Percentiles rank a stretch among this genome's conserved stretches.
phyloP scores from a whole-genome alignment of 2,329 filamentous ascomycete genomes.

The Nemania abortiva region DNA sequence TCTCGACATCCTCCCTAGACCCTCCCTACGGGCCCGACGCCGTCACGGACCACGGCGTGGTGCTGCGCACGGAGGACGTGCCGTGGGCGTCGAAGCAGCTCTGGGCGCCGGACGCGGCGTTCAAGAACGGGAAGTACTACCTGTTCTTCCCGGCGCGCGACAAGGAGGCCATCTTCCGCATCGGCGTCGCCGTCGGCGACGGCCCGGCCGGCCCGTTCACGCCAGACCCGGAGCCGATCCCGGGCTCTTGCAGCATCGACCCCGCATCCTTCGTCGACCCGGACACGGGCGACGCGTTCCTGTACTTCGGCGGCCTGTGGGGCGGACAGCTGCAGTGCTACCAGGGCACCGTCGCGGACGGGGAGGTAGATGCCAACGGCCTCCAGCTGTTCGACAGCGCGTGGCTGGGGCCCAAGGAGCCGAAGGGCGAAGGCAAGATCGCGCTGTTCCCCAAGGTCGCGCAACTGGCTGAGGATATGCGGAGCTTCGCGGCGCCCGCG shows the following conservation, averaged over 20 bases:
- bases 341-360: slow-evolving; percentile 54
- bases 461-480: slow-evolving; percentile 74
- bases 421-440: slow-evolving; percentile 63
- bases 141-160: slow-evolving; percentile 83
- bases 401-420: slow-evolving; percentile 70
- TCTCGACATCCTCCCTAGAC: slow-evolving; percentile 67
- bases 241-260: slow-evolving; percentile 80
- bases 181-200: slow-evolving; percentile 76
- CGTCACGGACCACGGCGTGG: slow-evolving; percentile 78
- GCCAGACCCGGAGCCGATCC: slow-evolving; percentile 73
- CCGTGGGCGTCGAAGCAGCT: slow-evolving; percentile 84
- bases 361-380: slow-evolving; percentile 46
- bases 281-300: slow-evolving; percentile 70
- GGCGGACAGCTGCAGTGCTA: slow-evolving; percentile 85
- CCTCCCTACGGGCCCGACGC: slow-evolving; percentile 58
- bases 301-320: slow-evolving; percentile 86
- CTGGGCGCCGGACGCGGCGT: slow-evolving; percentile 83
- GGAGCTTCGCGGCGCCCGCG: slow-evolving; percentile 66
- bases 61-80: slow-evolving; percentile 71
- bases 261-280: slow-evolving; percentile 79
- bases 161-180: slow-evolving; percentile 76
- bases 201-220: slow-evolving; percentile 77
- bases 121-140: slow-evolving; percentile 75
- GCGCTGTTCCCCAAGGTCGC: slow-evolving; percentile 77
- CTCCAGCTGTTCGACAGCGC: slow-evolving; percentile 63